Base-by-base conservation (phyloP, 805 yeast species). In the Naumovozyma baii region DNA sequence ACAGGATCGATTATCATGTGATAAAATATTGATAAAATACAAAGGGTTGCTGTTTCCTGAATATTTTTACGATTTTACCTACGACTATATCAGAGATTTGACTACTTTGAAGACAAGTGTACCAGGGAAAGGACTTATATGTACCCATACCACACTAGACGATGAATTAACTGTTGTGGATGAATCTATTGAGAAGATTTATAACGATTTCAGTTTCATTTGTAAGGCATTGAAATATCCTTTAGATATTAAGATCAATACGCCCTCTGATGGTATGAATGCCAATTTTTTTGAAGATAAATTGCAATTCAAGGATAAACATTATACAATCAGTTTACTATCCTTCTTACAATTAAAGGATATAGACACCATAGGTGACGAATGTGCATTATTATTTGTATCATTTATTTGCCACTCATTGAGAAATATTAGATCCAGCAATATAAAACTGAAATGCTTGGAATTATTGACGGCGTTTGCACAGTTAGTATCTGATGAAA, bases 401-500 rank as follows among this genome's bases (percentile, higher is more conserved):
- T 50, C 63, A 2, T 50, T 51, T 34, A 31, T 60, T 18, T 50
- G 52, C 3, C 59, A 54, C 34, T 41, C 52, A 3, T 18, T 61
- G 5, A 37, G 63, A 38, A 53, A 47, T 36, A 18, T 57, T 7
- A 42, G 33, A 4, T 44, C 51, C 7, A 42, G 48, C 5, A 38
- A 38, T 2, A 45, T 48, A 4, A 50, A 54, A 35, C 33, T 48
- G 10, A 74, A 76, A 50, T 90, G 88, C 1, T 70, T 94, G 45
- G 92, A 86, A 51, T 61, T 88, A 45, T 71, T 92, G 1, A 57
- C 84, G 7, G 83, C 85, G 0, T 67, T 90, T 15, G 75, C 90
- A 2, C 95, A 84, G 51, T 73, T 76, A 41, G 66, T 86, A 2
- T 73, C 75, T 18, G 97, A 92, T 55, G 94, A 83, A 41, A 79